These are phyloP conservation scores for Viola pubescens DNA, from an alignment of 441 rosid genomes.

Conservation along the genomic window DNA sequence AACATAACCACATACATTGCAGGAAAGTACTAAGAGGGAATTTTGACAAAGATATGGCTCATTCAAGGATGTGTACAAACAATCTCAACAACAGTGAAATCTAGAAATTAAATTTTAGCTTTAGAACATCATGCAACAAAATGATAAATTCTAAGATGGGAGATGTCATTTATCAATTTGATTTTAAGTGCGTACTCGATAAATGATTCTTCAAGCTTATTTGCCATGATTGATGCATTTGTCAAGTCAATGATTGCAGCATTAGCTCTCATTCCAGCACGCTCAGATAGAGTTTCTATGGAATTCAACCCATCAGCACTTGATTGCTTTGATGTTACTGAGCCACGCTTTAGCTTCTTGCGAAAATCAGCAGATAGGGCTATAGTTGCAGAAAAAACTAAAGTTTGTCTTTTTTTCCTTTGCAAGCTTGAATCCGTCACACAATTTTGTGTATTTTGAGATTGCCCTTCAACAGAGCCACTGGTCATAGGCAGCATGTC, in stretches of 20 bases:
- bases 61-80: too few relatives aligned
- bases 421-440: conserved; percentile 49
- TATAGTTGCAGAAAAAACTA: conserved; percentile 94
- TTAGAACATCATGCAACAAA: not conserved
- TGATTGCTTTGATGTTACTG: conserved; percentile 54
- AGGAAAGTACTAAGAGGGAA: too few relatives aligned
- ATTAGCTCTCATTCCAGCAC: conserved; percentile 82
- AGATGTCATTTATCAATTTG: not conserved
- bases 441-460: conserved; percentile 43
- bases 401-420: conserved; percentile 88
- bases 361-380: conserved; percentile 89
- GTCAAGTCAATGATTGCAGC: conserved; percentile 91
- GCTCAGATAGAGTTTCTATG: conserved; percentile 74
- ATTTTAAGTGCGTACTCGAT: conserved; percentile 50
- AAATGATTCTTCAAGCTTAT: conserved; percentile 87
- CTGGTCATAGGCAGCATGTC: conserved; percentile 72
- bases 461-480: conserved; percentile 36
- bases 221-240: conserved; percentile 57
- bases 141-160: not conserved
- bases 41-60: too few relatives aligned
- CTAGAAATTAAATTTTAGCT: not conserved
- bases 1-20: too few relatives aligned
- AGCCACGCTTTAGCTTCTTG: conserved; percentile 79
- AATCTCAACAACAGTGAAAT: too few relatives aligned
- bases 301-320: conserved; percentile 53